Conservation (phyloP, 345 rosid genomes). For the Citrus medica region DNA sequence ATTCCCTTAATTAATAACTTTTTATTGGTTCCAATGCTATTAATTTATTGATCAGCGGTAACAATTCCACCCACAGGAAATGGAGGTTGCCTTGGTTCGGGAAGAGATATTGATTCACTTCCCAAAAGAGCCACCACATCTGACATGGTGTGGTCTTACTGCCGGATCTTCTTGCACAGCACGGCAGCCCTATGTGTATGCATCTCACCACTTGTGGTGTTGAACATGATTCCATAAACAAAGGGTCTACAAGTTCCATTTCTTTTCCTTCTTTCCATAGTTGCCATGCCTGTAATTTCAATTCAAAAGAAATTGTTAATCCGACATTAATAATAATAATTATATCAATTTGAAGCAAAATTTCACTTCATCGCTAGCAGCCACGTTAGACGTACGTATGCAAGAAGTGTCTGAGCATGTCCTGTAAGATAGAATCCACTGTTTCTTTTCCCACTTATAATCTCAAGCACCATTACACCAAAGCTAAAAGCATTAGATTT, state of each 20-base stretch:
- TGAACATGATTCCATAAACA: constrained; percentile 24
- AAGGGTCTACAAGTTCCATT: constrained; percentile 34
- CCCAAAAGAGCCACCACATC: constrained; percentile 31
- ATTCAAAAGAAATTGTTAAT: no score
- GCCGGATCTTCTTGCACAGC: constrained; percentile 44
- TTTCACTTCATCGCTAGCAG: not conserved
- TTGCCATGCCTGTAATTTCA: no score
- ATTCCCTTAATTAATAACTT: no score
- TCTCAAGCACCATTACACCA: constrained; percentile 43
- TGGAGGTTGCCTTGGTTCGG: constrained; percentile 25
- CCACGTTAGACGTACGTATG: not conserved
- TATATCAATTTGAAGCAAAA: not conserved
- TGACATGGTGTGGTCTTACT: constrained; percentile 47
- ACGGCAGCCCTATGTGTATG: constrained; percentile 42
- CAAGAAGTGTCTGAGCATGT: constrained; percentile 21
- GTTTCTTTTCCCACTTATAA: constrained; percentile 32
- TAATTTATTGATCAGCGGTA: not conserved
- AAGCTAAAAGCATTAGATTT: constrained; percentile 47
- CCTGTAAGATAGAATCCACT: constrained; percentile 17
- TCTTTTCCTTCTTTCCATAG: constrained; percentile 38
- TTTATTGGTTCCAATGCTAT: no score
- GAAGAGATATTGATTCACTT: constrained; percentile 20
- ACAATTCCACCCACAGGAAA: constrained; percentile 12
- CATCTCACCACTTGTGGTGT: constrained; percentile 30
- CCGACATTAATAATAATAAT: no score